Evolutionary conservation across 768 basidiomycete species (phyloP).

Genomic region (Tremella fuciformis): DNA sequence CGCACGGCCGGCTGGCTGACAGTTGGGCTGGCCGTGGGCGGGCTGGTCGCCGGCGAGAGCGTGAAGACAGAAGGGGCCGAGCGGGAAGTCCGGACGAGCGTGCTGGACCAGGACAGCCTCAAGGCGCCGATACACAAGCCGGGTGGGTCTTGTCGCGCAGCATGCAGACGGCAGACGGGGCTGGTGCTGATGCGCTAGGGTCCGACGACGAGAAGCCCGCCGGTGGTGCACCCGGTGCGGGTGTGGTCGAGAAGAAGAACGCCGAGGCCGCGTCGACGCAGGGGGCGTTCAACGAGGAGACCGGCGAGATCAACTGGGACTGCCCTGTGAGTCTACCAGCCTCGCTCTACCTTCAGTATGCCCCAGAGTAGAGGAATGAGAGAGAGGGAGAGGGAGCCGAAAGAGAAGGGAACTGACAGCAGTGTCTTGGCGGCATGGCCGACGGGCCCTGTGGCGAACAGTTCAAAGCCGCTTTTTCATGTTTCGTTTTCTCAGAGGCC

Average conservation of each 20-base stretch:
- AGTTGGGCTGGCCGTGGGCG: conserved; percentile 6
- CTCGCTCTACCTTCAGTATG: too few relatives aligned
- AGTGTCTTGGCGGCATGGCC: conserved; percentile 96
- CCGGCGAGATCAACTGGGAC: conserved; percentile 99
- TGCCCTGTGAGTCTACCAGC: conserved; percentile 67
- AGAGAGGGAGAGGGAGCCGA: too few relatives aligned
- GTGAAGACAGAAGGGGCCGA: background rate
- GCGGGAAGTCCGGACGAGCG: conserved; percentile 17
- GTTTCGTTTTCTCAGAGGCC: conserved; percentile 87
- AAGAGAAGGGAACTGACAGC: background rate
- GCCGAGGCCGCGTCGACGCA: conserved; percentile 28
- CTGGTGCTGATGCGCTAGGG: background rate
- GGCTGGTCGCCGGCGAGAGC: conserved; percentile 5
- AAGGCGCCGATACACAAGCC: conserved; percentile 30
- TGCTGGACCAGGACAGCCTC: conserved; percentile 26
- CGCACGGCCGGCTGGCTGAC: conserved; percentile 1
- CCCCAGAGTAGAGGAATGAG: too few relatives aligned
- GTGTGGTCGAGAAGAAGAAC: conserved; percentile 28
- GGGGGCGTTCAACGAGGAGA: conserved; percentile 87
- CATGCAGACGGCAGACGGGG: too few relatives aligned
- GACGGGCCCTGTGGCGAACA: conserved; percentile 90
- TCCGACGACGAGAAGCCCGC: background rate
- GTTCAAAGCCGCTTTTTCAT: conserved; percentile 93
- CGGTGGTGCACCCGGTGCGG: conserved; percentile 4
- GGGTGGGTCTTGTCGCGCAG: background rate